Evolutionary conservation across 1,139 yeast genomes (phyloP).

Genomic region (Yamadazyma trypodendri): DNA sequence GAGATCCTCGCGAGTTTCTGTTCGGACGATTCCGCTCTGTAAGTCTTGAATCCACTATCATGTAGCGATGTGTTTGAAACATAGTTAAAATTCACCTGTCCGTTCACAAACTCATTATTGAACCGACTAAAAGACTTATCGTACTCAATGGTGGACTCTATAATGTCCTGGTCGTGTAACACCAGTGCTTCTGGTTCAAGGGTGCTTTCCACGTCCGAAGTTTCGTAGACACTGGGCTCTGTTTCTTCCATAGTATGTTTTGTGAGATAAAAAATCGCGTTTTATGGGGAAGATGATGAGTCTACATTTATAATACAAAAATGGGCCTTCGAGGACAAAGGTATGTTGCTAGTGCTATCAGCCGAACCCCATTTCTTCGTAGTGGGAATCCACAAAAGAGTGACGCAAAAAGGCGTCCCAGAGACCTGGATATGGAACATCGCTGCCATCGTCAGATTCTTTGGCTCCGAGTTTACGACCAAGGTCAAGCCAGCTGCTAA

Average conservation of each 20-base stretch:
- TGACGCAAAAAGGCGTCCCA: conserved; percentile 48
- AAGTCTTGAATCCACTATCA: conserved; percentile 26
- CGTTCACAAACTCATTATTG: conserved; percentile 14
- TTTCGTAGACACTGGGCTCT: conserved; percentile 43
- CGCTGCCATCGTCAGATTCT: conserved; percentile 8
- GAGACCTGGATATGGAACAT: conserved; percentile 19
- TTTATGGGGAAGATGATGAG: background rate
- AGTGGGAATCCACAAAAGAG: conserved; percentile 65
- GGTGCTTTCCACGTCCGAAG: conserved; percentile 47
- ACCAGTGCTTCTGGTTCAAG: conserved; percentile 10
- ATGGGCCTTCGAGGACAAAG: too few species aligned
- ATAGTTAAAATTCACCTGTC: conserved; percentile 40
- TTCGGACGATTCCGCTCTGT: conserved; percentile 35
- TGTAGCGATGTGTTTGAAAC: conserved; percentile 20
- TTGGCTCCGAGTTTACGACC: conserved; percentile 53
- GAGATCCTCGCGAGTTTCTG: conserved; percentile 47
- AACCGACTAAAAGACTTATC: conserved; percentile 21
- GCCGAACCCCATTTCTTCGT: conserved; percentile 48
- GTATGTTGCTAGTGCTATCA: too few species aligned
- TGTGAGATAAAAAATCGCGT: background rate
- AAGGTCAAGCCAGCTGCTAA: conserved; percentile 56
- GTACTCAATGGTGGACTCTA: conserved; percentile 19
- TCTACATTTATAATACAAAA: conserved; percentile 1
- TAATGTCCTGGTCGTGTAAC: conserved; percentile 16
- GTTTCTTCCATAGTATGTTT: background rate